Evolutionary conservation across 148 eudicot genomes (phyloP).

Genomic region (Camellia granthamiana): DNA sequence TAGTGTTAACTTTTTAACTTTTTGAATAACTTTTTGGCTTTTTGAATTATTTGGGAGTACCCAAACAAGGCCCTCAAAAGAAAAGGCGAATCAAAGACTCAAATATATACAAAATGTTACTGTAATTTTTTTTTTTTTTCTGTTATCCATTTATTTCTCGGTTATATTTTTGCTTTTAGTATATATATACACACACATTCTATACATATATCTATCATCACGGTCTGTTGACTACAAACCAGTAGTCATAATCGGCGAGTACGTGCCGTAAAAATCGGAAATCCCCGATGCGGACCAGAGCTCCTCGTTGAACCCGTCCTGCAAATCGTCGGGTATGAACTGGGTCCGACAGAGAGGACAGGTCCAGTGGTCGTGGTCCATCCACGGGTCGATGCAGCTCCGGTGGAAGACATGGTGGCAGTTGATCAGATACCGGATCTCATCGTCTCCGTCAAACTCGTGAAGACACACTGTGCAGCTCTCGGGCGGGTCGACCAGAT

Average conservation of each 20-base stretch:
- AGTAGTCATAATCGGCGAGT: constrained; percentile 34
- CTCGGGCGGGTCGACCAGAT: constrained; percentile 39
- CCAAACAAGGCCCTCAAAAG: no score
- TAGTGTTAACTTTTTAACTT: no score
- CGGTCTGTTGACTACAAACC: constrained; percentile 22
- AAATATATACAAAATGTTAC: neutral
- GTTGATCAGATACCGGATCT: constrained; percentile 49
- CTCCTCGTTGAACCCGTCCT: constrained; percentile 52
- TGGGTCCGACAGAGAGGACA: constrained; percentile 66
- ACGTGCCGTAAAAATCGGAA: constrained; percentile 54
- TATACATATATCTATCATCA: neutral
- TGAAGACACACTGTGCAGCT: constrained; percentile 64
- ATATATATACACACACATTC: neutral
- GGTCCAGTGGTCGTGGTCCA: constrained; percentile 70
- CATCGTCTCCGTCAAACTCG: constrained; percentile 53
- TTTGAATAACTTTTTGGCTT: no score
- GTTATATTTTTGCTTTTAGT: neutral
- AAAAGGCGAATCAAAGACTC: no score
- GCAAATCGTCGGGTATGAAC: constrained; percentile 52
- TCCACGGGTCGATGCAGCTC: constrained; percentile 76
- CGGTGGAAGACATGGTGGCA: constrained; percentile 57
- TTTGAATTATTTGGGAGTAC: no score
- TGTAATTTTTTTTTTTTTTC: no score
- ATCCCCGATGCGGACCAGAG: constrained; percentile 52
- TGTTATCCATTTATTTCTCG: no score